A percentile compares a stretch with the other conserved stretches of the same genome.
Conservation (phyloP, 495 filamentous ascomycete genomes). For the Chaetomidium leptoderma region DNA sequence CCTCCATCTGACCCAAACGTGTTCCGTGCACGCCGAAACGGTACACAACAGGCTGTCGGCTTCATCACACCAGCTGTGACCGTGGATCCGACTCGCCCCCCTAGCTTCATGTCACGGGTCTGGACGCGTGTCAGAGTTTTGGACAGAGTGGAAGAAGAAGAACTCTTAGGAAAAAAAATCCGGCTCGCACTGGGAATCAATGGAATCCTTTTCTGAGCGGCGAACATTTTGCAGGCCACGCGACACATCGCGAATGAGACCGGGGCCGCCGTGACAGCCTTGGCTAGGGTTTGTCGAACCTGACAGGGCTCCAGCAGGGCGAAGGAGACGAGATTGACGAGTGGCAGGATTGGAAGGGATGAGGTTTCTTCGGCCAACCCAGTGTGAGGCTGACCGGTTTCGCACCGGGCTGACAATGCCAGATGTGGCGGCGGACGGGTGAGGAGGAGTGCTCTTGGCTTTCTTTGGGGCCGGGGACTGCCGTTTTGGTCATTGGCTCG, state of each 20-base stretch:
- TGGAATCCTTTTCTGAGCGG: background rate
- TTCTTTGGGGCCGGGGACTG: conserved; percentile 4
- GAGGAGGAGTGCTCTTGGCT: conserved; percentile 4
- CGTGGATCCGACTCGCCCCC: too few relatives aligned
- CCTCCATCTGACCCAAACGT: conserved; percentile 2
- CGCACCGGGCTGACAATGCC: background rate
- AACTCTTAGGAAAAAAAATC: too few relatives aligned
- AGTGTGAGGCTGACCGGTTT: background rate
- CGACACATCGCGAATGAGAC: too few relatives aligned
- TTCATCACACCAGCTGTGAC: background rate
- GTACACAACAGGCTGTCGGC: conserved; percentile 4
- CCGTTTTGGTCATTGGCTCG: conserved; percentile 1
- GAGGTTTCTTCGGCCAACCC: conserved; percentile 5
- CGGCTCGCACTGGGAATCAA: too few relatives aligned
- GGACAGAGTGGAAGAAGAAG: too few relatives aligned
- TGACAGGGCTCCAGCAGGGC: too few relatives aligned
- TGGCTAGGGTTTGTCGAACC: too few relatives aligned
- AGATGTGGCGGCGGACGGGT: conserved; percentile 7
- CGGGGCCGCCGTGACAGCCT: too few relatives aligned
- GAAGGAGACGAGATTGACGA: too few relatives aligned
- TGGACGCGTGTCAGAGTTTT: too few relatives aligned
- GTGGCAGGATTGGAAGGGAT: conserved; percentile 9
- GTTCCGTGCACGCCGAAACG: conserved; percentile 4
- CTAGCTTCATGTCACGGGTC: too few relatives aligned
- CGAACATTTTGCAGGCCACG: too few relatives aligned